Conservation (phyloP, 768 basidiomycete genomes). For the Trametes coccinea region DNA sequence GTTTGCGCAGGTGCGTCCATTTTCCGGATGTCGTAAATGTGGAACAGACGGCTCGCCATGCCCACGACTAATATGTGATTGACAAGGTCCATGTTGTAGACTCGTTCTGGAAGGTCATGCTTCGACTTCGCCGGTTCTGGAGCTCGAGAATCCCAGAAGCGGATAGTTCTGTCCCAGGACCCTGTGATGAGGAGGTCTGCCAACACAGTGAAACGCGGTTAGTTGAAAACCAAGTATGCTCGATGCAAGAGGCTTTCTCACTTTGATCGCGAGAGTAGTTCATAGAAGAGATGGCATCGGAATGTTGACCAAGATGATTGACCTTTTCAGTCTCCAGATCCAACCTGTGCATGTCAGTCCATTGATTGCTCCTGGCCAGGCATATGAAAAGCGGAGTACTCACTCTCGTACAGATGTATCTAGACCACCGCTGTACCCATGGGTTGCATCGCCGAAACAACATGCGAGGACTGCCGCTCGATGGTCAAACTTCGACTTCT, state of each 20-base stretch:
- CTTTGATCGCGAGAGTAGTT: constrained; percentile 66
- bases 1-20: constrained; percentile 75
- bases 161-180: constrained; percentile 90
- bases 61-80: constrained; percentile 84
- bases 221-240: not conserved
- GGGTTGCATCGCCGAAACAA: constrained; percentile 64
- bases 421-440: constrained; percentile 84
- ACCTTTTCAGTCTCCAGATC: constrained; percentile 75
- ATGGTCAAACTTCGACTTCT: constrained; percentile 83
- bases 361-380: not conserved
- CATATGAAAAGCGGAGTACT: constrained; percentile 31
- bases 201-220: not conserved
- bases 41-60: constrained; percentile 88
- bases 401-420: constrained; percentile 84
- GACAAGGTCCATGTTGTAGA: constrained; percentile 82
- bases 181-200: constrained; percentile 78
- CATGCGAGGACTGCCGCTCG: constrained; percentile 87
- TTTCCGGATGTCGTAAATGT: constrained; percentile 84
- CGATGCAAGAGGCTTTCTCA: constrained; percentile 36
- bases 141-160: constrained; percentile 83
- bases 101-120: constrained; percentile 74
- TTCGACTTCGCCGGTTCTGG: constrained; percentile 56
- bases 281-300: constrained; percentile 77
- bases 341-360: constrained; percentile 48
- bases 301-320: constrained; percentile 76